Base-by-base conservation (phyloP, 768 basidiomycete genomes). In the Hypholoma fasciculare region DNA sequence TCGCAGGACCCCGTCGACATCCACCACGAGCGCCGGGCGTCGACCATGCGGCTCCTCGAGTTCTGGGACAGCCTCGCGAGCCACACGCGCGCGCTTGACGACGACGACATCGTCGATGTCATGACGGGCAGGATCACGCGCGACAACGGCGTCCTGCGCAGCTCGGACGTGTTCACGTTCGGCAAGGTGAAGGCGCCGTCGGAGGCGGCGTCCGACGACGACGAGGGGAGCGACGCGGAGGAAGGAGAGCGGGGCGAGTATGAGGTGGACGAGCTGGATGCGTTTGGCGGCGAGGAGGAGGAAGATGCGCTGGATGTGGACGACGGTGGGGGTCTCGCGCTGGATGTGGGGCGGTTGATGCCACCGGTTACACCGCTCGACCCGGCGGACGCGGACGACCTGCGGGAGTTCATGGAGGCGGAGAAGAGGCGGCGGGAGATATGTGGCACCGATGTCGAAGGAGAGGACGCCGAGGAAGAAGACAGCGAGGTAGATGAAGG, bases 91-190 rank as follows among this genome's bases (percentile, higher is more conserved):
- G 78, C 80, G 44, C 72, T 90, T 39, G 88, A 90, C 62, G 86
- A 92, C 65, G 91, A 93, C 69, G 91, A 94, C 68, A 86, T 92
- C 47, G 77, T 93, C 34, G 87, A 92, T 65, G 73, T 94, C 2
- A 73, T 76, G 54, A 85, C 83, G 11, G 81, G 78, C 11, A 69
- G 81, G 59, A 76, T 93, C 42, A 74, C 90, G 57, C 84, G 82
- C 64, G 88, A 93, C 69, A 82, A 88, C 58, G 91, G 91, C 1
- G 80, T 89, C 3, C 72, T 89, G 42, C 80, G 83, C 47, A 71
- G 76, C 14, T 65, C 71, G 20, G 70, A 70, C 49, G 76, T 71
- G 37, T 78, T 76, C 61, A 69, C 76, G 11, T 80, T 90, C 64
- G 88, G 89, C 4, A 74, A 23, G 23, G 23, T 2, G 1, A 23